These are phyloP conservation scores for Corymbia maculata DNA, from an alignment of 345 rosid species.

Conservation along the genomic window DNA sequence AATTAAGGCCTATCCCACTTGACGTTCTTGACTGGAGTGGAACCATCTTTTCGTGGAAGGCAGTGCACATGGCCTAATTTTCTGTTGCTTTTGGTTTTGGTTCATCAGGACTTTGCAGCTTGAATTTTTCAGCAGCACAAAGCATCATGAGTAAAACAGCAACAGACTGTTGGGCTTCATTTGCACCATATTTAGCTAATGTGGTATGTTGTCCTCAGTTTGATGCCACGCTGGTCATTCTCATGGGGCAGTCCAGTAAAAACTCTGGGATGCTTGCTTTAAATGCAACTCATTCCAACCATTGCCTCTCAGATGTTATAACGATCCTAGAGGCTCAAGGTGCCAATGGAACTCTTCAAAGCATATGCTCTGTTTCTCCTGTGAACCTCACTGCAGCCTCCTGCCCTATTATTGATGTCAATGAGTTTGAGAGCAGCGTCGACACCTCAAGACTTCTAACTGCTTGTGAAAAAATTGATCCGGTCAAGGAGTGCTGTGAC, in stretches of 20 bases:
- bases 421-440: slow-evolving; percentile 35
- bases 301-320: slow-evolving; percentile 49
- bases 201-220: slow-evolving; percentile 61
- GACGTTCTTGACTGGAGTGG: background rate
- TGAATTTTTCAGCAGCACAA: slow-evolving; percentile 35
- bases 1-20: background rate
- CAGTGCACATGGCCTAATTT: background rate
- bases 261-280: slow-evolving; percentile 32
- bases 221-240: slow-evolving; percentile 40
- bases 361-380: slow-evolving; percentile 32
- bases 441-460: slow-evolving; percentile 37
- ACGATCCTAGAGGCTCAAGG: slow-evolving; percentile 44
- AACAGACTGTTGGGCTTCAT: slow-evolving; percentile 38
- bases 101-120: slow-evolving; percentile 31
- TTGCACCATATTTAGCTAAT: slow-evolving; percentile 48
- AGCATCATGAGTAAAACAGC: slow-evolving; percentile 32
- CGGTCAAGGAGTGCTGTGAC: slow-evolving; percentile 45
- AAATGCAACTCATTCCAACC: slow-evolving; percentile 20
- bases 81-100: background rate
- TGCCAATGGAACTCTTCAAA: slow-evolving; percentile 20
- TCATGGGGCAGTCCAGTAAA: slow-evolving; percentile 45
- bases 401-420: slow-evolving; percentile 35
- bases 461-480: slow-evolving; percentile 41
- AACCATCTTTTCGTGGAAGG: background rate
- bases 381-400: slow-evolving; percentile 38